phyloP scores from a whole-genome alignment of 805 yeast genomes.

The Schwanniomyces vanrijiae region DNA sequence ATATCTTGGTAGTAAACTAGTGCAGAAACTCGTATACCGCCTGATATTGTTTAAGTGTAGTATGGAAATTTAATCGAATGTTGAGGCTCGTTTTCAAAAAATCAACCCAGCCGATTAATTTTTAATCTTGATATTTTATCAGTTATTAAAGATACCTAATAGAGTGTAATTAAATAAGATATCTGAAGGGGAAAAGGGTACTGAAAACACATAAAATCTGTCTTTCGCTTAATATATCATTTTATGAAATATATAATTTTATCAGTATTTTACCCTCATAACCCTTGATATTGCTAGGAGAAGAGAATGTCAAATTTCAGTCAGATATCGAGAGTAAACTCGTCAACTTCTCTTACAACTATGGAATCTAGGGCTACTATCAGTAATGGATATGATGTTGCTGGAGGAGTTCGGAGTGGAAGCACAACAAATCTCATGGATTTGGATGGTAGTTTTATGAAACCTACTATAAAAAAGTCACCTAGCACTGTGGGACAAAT shows the following conservation, averaged over 20 bases:
- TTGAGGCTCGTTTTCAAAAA: not conserved
- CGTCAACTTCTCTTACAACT: slow-evolving; percentile 30
- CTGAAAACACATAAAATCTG: not conserved
- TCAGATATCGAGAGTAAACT: slow-evolving; percentile 26
- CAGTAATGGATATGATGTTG: not conserved
- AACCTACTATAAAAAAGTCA: slow-evolving; percentile 31
- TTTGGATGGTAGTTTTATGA: slow-evolving; percentile 40
- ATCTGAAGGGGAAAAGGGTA: not conserved
- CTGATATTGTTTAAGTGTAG: not conserved
- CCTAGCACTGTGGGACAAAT: slow-evolving; percentile 8
- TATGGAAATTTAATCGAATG: not conserved
- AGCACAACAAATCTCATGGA: slow-evolving; percentile 40
- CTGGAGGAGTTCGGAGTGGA: slow-evolving; percentile 23
- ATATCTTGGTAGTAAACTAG: not conserved
- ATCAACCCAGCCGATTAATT: not conserved
- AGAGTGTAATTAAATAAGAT: not conserved
- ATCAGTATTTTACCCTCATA: not conserved
- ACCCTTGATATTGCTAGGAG: slow-evolving; percentile 1
- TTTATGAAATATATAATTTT: not conserved
- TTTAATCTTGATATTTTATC: not conserved
- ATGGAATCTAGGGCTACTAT: slow-evolving; percentile 7
- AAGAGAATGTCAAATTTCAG: not conserved
- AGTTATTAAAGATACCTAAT: not conserved
- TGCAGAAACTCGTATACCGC: not conserved
- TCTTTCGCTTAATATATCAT: not conserved